Evolutionary conservation across 2,329 filamentous ascomycete species (phyloP), one percentile per base, ranked within the genome.

Genomic region (Botryotinia convoluta): DNA sequence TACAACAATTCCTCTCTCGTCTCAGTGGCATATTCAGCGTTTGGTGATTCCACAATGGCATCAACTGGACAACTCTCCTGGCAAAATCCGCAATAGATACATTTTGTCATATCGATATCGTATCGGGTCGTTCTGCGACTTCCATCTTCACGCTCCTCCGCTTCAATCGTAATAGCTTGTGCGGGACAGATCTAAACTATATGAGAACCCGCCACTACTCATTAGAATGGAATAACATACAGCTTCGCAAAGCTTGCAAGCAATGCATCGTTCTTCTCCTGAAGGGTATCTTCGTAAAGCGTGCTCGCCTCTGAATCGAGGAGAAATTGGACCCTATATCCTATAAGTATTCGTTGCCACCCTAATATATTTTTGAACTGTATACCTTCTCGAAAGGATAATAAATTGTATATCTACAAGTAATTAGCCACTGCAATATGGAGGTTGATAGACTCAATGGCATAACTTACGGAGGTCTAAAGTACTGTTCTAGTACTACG

Each of bases 61-160:
- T 99, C 96, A 72, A 99, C 96, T 62, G 96, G 96, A 86, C 96
- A 99, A 77, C 93, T 97, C 87, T 99, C 96, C 87, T 98, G 95
- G 89, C 96, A 98, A 86, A 97, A 97, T 69, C 96, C 96, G 84
- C 96, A 98, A 90, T 98, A 99, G 85, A 99, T 99, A 87, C 96
- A 99, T 89, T 99, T 99, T 81, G 96, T 98, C 96, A 99, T 99
- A 85, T 99, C 96, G 82, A 99, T 98, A 83, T 99, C 96, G 86
- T 99, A 99, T 82, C 95, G 91, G 74, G 95, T 98, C 69, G 96
- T 99, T 82, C 96, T 91, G 84, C 96, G 91, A 81, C 93, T 97
- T 76, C 96, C 96, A 81, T 99, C 96, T 81, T 93, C 93, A 82
- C 96, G 94, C 87, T 99, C 96, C 84, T 99, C 96, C 73, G 96